Base-by-base conservation (phyloP, 768 basidiomycete species). In the Hygrophoropsis aurantiaca region DNA sequence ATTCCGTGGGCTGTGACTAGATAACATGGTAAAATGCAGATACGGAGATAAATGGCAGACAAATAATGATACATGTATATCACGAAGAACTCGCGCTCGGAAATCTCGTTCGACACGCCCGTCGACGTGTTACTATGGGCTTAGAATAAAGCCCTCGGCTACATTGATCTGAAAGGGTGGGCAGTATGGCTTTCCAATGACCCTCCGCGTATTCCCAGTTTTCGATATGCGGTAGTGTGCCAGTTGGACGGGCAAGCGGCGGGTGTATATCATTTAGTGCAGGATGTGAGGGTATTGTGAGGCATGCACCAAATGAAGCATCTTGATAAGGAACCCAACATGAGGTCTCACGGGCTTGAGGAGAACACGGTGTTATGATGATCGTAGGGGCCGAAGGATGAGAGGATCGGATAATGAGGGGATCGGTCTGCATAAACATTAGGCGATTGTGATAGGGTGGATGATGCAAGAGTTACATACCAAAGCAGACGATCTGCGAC, bases 311-410 rank as follows among this genome's bases (percentile, higher is more conserved):
- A 56, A 80, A 82, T 4, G 72, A 75, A 11, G 73, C 65, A 56
- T 83, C 75, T 60, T 84, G 82, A 52, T 69, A 69, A 10, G 82
- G 81, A 16, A 80, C 70, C 49, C 70, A 75, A 38, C 68, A 75
- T 1, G 74, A 69, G 4, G 58, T 62, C 48, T 74, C 73, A 32
- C 58, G 70, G 5, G 67, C 54, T 26, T 71, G 67, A 1, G 67
- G 47, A 3, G 67, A 61, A 57, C 78, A 78, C 4, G 73, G 73
- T 1, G 77, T 81, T 20, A 84, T 66, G 40, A 78, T 58, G 38
- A 82, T 82, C 3, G 64, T 73, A 3, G 82, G 82, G 25, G 72
- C 62, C 11, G 66, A 65, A 2, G 71, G 59, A 41, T 71, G 65
- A 5, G 65, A 50, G 40, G 60, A 60, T 25, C 54, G 60, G 40